Evolutionary conservation across 352 stramenopile species (phyloP), one percentile per base, ranked within the genome.

Genomic region (Peronospora farinosa): DNA sequence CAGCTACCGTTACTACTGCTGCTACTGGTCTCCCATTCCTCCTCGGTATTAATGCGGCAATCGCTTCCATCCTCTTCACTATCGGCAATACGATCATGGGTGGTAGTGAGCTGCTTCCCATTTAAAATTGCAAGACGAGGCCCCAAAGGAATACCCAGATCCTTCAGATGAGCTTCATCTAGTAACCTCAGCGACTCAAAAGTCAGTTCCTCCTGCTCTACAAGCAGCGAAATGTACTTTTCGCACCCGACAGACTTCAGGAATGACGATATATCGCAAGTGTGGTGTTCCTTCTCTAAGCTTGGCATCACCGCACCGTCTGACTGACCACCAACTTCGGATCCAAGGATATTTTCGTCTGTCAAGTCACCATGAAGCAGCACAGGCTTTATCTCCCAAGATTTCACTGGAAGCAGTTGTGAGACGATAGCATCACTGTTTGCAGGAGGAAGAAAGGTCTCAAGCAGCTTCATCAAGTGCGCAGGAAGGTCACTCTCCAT

Each of bases 351-450:
- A 44, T 94, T 94, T 45, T 94, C 83, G 25, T 88, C 72, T n/a
- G 83, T 94, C 21, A 94, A 51, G 40, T 94, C 83, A 30, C 81
- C 78, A 43, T 94, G 83, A 16, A 94, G 62, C 13, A 92, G 60
- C 47, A 88, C 75, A 30, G 80, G 77, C 1, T 62, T 60, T 1
- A 52, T 27, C 12, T 63, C 49, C 1, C 16, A 52, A 1, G 40
- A 38, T 5, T 49, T 63, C 2, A 54, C 50, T 7, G 80, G 80
- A 19, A 89, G 63, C 37, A 88, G 31, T 21, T 65, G 21, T 7
- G 42, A 50, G 1, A 62, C 48, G 13, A 88, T 67, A 10, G 47
- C 57, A 9, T 67, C 56, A 1, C 17, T 16, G n/a, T 47, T 61
- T 12, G 52, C 60, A 23, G 32, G 13, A 7, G 75, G 75, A 0